phyloP scores from a whole-genome alignment of 2,329 filamentous ascomycete genomes.

The Colletotrichum incanum region DNA sequence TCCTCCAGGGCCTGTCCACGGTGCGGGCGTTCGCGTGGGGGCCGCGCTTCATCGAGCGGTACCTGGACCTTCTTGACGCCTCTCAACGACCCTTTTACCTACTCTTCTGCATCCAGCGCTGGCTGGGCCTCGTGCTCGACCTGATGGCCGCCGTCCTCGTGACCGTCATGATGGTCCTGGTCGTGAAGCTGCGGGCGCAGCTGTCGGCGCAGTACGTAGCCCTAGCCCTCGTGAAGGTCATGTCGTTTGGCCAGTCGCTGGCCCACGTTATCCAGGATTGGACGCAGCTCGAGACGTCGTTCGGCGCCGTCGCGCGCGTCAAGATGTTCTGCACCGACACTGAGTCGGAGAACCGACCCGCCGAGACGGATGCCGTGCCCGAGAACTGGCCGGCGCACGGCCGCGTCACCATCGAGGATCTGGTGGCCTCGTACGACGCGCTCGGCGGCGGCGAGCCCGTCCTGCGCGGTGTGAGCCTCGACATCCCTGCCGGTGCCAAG shows the following conservation, averaged over 20 bases:
- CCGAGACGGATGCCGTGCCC: background rate
- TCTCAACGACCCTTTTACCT: constrained; percentile 70
- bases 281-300: constrained; percentile 48
- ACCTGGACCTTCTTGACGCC: background rate
- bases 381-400: background rate
- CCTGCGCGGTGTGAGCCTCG: background rate
- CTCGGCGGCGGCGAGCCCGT: too few species aligned
- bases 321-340: constrained; percentile 47
- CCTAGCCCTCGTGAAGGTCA: background rate
- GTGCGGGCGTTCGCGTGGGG: constrained; percentile 65
- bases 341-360: constrained; percentile 27
- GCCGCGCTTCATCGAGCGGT: background rate
- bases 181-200: constrained; percentile 51
- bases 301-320: constrained; percentile 48
- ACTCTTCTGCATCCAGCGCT: constrained; percentile 70
- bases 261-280: constrained; percentile 40
- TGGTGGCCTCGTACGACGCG: background rate
- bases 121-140: constrained; percentile 68
- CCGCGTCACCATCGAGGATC: background rate
- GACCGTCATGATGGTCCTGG: constrained; percentile 63
- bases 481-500: constrained; percentile 55
- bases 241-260: background rate
- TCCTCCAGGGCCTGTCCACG: constrained; percentile 68
- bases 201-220: background rate
- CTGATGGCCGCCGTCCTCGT: constrained; percentile 59